These are phyloP conservation scores for Jacaranda mimosifolia DNA, from an alignment of 257 asterid genomes.

Conservation along the genomic window DNA sequence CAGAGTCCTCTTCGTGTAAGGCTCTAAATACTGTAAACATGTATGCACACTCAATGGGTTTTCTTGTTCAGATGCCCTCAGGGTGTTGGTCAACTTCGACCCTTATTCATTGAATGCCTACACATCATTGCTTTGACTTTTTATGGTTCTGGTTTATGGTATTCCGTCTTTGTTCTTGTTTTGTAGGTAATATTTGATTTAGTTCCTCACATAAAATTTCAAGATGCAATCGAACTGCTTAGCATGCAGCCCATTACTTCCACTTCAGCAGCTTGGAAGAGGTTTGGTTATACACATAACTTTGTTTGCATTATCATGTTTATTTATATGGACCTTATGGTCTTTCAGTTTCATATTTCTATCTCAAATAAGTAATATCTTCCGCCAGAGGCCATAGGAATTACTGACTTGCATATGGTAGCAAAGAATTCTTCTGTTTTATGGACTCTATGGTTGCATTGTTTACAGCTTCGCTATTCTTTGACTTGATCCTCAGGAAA, in stretches of 20 bases:
- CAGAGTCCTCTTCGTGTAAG: conserved; percentile 98
- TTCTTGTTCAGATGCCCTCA: conserved; percentile 30
- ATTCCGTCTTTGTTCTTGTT: conserved; percentile 23
- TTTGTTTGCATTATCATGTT: conserved; percentile 15
- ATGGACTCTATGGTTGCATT: conserved; percentile 20
- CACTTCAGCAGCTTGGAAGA: conserved; percentile 92
- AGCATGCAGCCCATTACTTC: conserved; percentile 99
- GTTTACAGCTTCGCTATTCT: conserved; percentile 6
- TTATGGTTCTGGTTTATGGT: conserved; percentile 27
- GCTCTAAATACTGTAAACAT: conserved; percentile 29
- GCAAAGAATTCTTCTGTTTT: conserved; percentile 10
- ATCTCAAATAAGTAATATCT: conserved; percentile 15
- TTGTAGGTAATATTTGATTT: conserved; percentile 91
- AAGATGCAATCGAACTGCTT: conserved; percentile 90
- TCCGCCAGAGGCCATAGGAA: conserved; percentile 26
- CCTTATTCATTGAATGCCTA: conserved; percentile 29
- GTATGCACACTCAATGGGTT: conserved; percentile 28
- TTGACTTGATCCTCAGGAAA: conserved; percentile 16
- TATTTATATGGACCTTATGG: conserved; percentile 7
- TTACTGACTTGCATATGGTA: conserved; percentile 32
- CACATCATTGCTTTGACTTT: conserved; percentile 25
- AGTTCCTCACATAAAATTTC: conserved; percentile 90
- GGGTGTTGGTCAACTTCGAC: conserved; percentile 24
- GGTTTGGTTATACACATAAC: conserved; percentile 54
- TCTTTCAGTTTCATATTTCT: conserved; percentile 22